Evolutionary conservation across 2,329 filamentous ascomycete species (phyloP).

Genomic region (Exophiala lecanii-corni): DNA sequence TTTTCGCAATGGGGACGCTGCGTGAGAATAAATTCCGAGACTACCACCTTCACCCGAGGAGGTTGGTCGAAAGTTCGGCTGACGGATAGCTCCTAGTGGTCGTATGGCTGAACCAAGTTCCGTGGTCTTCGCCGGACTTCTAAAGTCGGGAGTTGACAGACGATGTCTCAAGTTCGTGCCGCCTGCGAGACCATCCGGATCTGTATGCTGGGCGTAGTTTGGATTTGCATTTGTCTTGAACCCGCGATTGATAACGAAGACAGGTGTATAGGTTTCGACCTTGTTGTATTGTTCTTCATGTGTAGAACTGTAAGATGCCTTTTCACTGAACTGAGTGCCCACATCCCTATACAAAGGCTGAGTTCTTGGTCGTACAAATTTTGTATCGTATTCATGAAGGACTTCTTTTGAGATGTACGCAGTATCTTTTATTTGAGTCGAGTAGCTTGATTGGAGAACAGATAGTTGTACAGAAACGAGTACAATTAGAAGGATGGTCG

Average conservation of each 20-base stretch:
- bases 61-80: conserved; percentile 50
- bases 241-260: conserved; percentile 62
- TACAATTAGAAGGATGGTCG: conserved; percentile 68
- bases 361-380: conserved; percentile 88
- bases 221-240: conserved; percentile 82
- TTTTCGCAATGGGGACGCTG: conserved; percentile 79
- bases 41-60: conserved; percentile 63
- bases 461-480: conserved; percentile 74
- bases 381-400: conserved; percentile 90
- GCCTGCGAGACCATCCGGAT: conserved; percentile 55
- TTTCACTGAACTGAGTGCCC: conserved; percentile 66
- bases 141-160: conserved; percentile 41
- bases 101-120: conserved; percentile 43
- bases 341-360: conserved; percentile 74
- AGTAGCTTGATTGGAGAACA: conserved; percentile 67
- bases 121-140: conserved; percentile 43
- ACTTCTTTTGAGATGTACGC: conserved; percentile 85
- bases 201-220: conserved; percentile 66
- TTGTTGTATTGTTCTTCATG: conserved; percentile 46
- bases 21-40: conserved; percentile 74
- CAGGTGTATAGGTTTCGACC: conserved; percentile 60
- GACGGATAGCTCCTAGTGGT: conserved; percentile 45
- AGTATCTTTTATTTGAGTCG: conserved; percentile 79
- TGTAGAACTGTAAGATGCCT: conserved; percentile 33
- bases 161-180: conserved; percentile 37